These are phyloP conservation scores for Xanthoceras sorbifolium DNA, from an alignment of 345 rosid species.

Conservation along the genomic window DNA sequence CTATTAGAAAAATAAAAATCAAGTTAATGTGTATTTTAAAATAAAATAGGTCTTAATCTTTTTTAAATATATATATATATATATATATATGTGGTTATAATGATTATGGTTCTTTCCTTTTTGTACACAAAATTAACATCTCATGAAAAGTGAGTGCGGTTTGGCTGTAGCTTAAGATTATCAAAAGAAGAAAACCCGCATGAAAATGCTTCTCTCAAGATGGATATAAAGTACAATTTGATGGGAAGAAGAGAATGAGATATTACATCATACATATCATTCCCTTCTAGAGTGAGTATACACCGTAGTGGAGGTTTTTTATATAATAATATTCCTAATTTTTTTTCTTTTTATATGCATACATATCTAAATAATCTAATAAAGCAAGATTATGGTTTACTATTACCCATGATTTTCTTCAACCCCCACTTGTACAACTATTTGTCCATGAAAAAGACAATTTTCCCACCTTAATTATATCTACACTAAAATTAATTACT, in stretches of 20 bases:
- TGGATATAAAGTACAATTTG: background rate
- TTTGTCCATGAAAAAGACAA: background rate
- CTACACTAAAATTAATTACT: background rate
- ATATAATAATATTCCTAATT: background rate
- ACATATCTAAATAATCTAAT: no score
- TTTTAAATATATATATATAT: no score
- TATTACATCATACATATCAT: background rate
- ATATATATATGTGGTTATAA: background rate
- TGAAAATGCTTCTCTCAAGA: background rate
- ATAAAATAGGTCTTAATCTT: no score
- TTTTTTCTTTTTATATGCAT: background rate
- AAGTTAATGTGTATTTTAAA: no score
- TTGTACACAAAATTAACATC: background rate
- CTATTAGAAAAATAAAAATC: no score
- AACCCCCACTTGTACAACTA: background rate
- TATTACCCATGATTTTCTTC: constrained; percentile 2
- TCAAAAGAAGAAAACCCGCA: background rate
- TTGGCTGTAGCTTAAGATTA: background rate
- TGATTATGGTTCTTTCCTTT: background rate
- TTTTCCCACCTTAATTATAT: background rate
- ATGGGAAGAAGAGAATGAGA: background rate
- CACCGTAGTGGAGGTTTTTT: background rate
- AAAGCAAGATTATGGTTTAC: background rate
- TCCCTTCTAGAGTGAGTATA: constrained; percentile 2
- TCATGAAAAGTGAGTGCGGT: constrained; percentile 1